Conservation (phyloP, 2,329 filamentous ascomycete genomes). For the Shiraia bambusicola region DNA sequence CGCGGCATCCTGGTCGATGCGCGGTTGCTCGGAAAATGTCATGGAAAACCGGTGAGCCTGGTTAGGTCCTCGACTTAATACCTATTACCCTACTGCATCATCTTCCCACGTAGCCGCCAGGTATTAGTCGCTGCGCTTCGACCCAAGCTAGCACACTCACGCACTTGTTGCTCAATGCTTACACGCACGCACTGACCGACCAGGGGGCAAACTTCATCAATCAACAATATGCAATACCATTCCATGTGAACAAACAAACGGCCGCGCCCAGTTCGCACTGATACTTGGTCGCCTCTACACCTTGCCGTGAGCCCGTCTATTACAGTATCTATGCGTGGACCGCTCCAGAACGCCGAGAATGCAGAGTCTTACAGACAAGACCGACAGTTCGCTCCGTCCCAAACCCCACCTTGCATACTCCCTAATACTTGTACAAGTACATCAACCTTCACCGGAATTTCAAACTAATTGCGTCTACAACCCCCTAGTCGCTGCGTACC, state of each 20-base stretch:
- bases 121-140: too few species aligned
- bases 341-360: slow-evolving; percentile 19
- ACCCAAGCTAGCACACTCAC: too few species aligned
- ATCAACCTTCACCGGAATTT: background rate
- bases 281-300: slow-evolving; percentile 13
- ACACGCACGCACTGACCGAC: too few species aligned
- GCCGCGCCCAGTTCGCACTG: slow-evolving; percentile 2
- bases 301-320: slow-evolving; percentile 14
- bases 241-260: background rate
- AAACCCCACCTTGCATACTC: slow-evolving; percentile 1
- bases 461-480: slow-evolving; percentile 2
- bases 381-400: slow-evolving; percentile 4
- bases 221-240: too few species aligned
- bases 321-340: slow-evolving; percentile 4
- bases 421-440: slow-evolving; percentile 3
- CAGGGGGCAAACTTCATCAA: too few species aligned
- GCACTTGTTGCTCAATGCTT: too few species aligned
- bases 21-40: slow-evolving; percentile 25
- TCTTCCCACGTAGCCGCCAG: too few species aligned
- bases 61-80: too few species aligned
- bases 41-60: slow-evolving; percentile 17
- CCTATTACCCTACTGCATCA: too few species aligned
- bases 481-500: background rate
- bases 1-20: slow-evolving; percentile 13
- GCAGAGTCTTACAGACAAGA: slow-evolving; percentile 13